Evolutionary conservation across 1,284 basidiomycete species (phyloP), one percentile per base, ranked within the genome.

Genomic region (Cutaneotrichosporon sp.): DNA sequence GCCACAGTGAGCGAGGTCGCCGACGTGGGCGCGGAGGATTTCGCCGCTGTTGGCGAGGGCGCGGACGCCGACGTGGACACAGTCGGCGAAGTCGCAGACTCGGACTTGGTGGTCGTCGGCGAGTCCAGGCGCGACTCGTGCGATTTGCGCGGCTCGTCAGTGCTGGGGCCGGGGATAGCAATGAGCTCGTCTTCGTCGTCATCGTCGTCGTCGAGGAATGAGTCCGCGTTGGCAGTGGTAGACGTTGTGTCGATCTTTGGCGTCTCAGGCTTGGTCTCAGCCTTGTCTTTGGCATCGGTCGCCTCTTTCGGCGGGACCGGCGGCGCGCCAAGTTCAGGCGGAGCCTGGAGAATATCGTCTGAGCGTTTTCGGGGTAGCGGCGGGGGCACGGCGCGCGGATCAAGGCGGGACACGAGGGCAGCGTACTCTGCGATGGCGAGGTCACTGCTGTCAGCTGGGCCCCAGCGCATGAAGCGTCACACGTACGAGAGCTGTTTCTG

Each of bases 401-500:
- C 67, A 17, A 73, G 60, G 9, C 61, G 63, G 26, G 64, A 60
- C 9, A 74, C 72, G 9, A 74, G 62, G 2, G 59, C 56, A 7
- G 52, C 55, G 45, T 74, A 74, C 51, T 73, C 72, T 21, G 64
- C 53, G 20, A 73, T 53, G 12, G 72, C 72, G n/a, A 75, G 63
- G 52, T 73, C 69, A 48, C 69, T 73, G 37, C 7, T 8, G 20
- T 55, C 36, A 56, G 58, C 50, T 57, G 18, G 42, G 23, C 8
- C 13, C 37, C 3, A 9, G 10, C 44, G 4, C 20, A 42, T 41
- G 30, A 21, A 4, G 4, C 10, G 26, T 5, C 10, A 17, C 18
- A 67, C 70, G 56, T 51, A 72, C 70, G 65, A 68, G 3, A 75
- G 55, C 60, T 67, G 69, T 61, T 71, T 69, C 52, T 74, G 67